Conservation (phyloP, 495 filamentous ascomycete genomes). For the Aspergillus homomorphus region DNA sequence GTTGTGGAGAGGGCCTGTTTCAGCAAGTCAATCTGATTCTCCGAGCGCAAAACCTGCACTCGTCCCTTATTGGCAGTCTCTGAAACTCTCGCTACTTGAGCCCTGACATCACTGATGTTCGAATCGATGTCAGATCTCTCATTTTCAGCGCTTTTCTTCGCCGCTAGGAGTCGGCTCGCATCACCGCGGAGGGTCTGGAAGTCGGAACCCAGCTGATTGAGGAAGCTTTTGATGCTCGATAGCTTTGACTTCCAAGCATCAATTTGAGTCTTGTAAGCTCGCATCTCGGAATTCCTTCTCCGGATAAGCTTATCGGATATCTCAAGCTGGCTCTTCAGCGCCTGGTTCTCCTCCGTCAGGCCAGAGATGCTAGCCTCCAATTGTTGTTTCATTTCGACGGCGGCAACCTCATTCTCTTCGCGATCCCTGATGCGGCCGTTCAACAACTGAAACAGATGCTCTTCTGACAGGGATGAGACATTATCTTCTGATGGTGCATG, state of each 20-base stretch:
- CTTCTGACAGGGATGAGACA: constrained; percentile 26
- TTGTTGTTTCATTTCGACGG: constrained; percentile 22
- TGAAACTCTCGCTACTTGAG: constrained; percentile 20
- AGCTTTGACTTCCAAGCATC: constrained; percentile 36
- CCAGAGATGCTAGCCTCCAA: constrained; percentile 23
- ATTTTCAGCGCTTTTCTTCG: constrained; percentile 18
- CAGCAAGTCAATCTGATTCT: constrained; percentile 15
- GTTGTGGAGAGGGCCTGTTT: constrained; percentile 21
- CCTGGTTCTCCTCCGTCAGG: constrained; percentile 29
- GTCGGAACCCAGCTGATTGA: constrained; percentile 36
- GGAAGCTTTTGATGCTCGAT: constrained; percentile 29
- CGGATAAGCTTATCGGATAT: constrained; percentile 14
- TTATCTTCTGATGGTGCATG: background rate
- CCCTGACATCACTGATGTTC: constrained; percentile 23
- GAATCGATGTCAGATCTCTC: constrained; percentile 27
- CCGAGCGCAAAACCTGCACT: constrained; percentile 15
- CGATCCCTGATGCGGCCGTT: constrained; percentile 33
- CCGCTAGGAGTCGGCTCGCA: constrained; percentile 22
- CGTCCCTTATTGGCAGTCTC: constrained; percentile 16
- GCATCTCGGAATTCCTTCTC: constrained; percentile 19
- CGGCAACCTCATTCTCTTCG: constrained; percentile 32
- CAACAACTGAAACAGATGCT: constrained; percentile 38
- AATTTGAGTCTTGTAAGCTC: constrained; percentile 20
- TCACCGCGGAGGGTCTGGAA: constrained; percentile 32
- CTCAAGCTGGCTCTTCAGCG: constrained; percentile 21